Evolutionary conservation across 768 basidiomycete genomes (phyloP).

Genomic region (Russula earlei): DNA sequence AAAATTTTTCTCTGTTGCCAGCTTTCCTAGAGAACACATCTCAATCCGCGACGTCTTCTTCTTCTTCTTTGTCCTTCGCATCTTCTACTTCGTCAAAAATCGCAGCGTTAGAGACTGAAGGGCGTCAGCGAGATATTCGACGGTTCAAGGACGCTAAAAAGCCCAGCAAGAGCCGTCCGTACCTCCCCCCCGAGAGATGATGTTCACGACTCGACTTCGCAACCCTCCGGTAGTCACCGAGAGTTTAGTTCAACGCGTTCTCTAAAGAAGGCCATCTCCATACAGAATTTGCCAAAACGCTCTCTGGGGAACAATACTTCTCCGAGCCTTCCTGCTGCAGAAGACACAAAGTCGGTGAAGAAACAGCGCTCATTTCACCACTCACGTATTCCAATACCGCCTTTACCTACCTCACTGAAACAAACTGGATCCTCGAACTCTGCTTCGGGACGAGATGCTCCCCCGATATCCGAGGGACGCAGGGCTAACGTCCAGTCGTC

Average conservation of each 20-base stretch:
- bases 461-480: constrained; percentile 9
- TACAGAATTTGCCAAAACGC: constrained; percentile 36
- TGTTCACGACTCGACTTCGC: background rate
- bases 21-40: constrained; percentile 4
- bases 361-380: constrained; percentile 60
- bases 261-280: constrained; percentile 48
- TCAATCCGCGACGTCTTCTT: constrained; percentile 14
- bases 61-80: constrained; percentile 18
- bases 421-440: constrained; percentile 22
- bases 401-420: constrained; percentile 31
- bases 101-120: constrained; percentile 1
- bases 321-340: constrained; percentile 25
- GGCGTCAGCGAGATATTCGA: background rate
- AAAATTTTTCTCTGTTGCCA: constrained; percentile 6
- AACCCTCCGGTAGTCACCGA: background rate
- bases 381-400: constrained; percentile 44
- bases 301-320: constrained; percentile 25
- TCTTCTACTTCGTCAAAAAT: constrained; percentile 13
- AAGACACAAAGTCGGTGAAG: constrained; percentile 32
- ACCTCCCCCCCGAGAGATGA: constrained; percentile 8
- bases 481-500: constrained; percentile 15
- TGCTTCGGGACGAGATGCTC: constrained; percentile 5
- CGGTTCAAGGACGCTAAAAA: constrained; percentile 12
- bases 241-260: constrained; percentile 23
- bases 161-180: constrained; percentile 3